These are phyloP conservation scores for Purpureocillium lavendulum DNA, from an alignment of 2,329 filamentous ascomycete genomes.

Conservation along the genomic window DNA sequence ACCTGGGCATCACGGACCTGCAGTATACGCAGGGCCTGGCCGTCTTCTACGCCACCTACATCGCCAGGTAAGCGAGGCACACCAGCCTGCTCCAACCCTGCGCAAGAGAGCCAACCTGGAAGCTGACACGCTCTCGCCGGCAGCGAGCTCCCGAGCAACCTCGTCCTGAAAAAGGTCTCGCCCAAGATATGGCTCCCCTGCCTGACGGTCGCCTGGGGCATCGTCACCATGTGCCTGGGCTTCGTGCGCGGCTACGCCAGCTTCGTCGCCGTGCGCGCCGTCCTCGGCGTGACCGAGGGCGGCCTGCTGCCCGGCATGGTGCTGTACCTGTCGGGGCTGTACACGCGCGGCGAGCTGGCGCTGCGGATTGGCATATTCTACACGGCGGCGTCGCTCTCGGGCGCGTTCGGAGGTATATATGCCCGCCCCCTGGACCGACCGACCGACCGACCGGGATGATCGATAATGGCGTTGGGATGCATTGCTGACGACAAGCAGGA, in stretches of 20 bases:
- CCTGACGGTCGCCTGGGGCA: constrained; percentile 48
- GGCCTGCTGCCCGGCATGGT: constrained; percentile 61
- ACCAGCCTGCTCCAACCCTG: background rate
- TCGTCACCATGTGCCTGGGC: constrained; percentile 48
- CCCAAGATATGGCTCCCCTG: constrained; percentile 52
- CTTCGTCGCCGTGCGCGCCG: constrained; percentile 52
- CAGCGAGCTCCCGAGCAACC: constrained; percentile 56
- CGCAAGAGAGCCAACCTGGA: background rate
- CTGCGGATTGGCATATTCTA: constrained; percentile 61
- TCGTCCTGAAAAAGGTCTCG: constrained; percentile 53
- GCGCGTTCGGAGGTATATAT: constrained; percentile 41
- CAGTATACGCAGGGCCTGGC: constrained; percentile 58
- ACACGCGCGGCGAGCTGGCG: constrained; percentile 50
- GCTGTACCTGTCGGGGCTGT: constrained; percentile 56
- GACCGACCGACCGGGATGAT: background rate
- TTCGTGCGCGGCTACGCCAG: constrained; percentile 44
- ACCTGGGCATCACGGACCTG: constrained; percentile 47
- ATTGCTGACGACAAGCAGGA: no score
- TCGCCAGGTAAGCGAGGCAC: constrained; percentile 38
- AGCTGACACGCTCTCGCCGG: background rate
- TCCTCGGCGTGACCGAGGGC: constrained; percentile 56
- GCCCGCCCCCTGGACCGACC: background rate
- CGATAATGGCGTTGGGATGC: no score
- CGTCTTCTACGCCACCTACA: constrained; percentile 58
- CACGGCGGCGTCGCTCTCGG: constrained; percentile 56